Conservation (phyloP, 805 yeast species). For the Saturnispora ahearnii region DNA sequence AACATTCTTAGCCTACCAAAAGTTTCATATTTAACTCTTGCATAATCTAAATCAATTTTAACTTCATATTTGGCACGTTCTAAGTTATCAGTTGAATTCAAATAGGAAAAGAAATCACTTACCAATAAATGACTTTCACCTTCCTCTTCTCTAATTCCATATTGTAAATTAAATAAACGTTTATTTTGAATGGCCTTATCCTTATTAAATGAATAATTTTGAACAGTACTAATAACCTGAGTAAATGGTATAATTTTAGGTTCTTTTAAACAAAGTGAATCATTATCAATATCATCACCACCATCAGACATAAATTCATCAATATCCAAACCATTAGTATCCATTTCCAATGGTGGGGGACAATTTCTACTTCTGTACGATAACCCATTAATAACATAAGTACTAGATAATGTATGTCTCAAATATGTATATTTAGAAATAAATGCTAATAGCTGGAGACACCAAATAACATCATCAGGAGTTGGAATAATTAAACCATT, state of each 20-base stretch:
- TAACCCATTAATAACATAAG: constrained; percentile 66
- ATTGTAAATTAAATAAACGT: not conserved
- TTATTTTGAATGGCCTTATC: not conserved
- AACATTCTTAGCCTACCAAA: constrained; percentile 20
- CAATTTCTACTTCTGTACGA: constrained; percentile 37
- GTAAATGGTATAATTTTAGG: not conserved
- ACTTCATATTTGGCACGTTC: constrained; percentile 23
- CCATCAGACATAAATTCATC: constrained; percentile 22
- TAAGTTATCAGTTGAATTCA: constrained; percentile 18
- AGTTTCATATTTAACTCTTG: constrained; percentile 24
- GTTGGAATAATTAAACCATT: constrained; percentile 78
- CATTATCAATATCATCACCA: constrained; percentile 9
- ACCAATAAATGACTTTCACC: constrained; percentile 5
- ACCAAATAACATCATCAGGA: constrained; percentile 92
- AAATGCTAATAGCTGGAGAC: constrained; percentile 83
- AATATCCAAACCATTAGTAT: constrained; percentile 18
- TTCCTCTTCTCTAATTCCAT: not conserved
- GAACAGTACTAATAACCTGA: not conserved
- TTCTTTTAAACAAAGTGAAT: not conserved
- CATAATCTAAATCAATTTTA: constrained; percentile 22
- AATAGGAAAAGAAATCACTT: constrained; percentile 18
- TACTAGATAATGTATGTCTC: constrained; percentile 63
- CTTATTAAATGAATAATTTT: not conserved
- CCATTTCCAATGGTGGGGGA: constrained; percentile 27
- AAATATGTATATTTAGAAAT: constrained; percentile 83